Percentiles rank a stretch among this genome's conserved stretches.
phyloP scores from a whole-genome alignment of 2,329 filamentous ascomycete genomes.

The Fonsecaea pugnacius region DNA sequence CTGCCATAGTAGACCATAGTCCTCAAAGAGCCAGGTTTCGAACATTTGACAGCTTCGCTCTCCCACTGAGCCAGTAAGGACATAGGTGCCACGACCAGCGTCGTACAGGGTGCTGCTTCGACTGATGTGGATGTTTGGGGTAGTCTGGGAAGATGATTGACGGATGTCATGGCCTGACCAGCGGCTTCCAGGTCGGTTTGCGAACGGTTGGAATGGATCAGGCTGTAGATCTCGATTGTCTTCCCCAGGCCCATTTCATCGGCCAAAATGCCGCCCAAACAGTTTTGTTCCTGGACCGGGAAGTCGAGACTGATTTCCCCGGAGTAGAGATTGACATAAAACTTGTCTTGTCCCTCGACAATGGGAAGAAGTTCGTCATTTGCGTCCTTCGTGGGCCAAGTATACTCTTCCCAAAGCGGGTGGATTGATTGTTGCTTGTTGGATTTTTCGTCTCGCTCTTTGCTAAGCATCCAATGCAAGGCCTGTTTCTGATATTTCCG shows the following conservation, averaged over 20 bases:
- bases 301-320: slow-evolving; percentile 92
- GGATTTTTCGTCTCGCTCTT: slow-evolving; percentile 79
- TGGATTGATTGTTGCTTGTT: slow-evolving; percentile 84
- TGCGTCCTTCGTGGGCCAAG: slow-evolving; percentile 84
- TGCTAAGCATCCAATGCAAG: slow-evolving; percentile 92
- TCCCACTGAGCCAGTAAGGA: slow-evolving; percentile 97
- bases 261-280: slow-evolving; percentile 86
- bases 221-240: slow-evolving; percentile 96
- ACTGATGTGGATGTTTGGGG: slow-evolving; percentile 62
- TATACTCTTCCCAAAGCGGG: slow-evolving; percentile 94
- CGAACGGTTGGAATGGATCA: slow-evolving; percentile 82
- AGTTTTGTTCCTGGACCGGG: slow-evolving; percentile 91
- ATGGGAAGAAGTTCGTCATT: slow-evolving; percentile 75
- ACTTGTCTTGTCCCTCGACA: slow-evolving; percentile 69
- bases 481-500: slow-evolving; percentile 96
- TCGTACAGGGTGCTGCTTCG: slow-evolving; percentile 79
- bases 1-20: slow-evolving; percentile 88
- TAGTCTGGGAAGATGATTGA: slow-evolving; percentile 67
- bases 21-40: slow-evolving; percentile 78
- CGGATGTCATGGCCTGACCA: slow-evolving; percentile 47
- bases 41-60: slow-evolving; percentile 90
- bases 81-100: slow-evolving; percentile 94
- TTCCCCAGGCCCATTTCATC: slow-evolving; percentile 98
- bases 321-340: slow-evolving; percentile 97
- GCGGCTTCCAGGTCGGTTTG: slow-evolving; percentile 48